phyloP scores from a whole-genome alignment of 2,329 filamentous ascomycete species.

The Triangularia setosa region DNA sequence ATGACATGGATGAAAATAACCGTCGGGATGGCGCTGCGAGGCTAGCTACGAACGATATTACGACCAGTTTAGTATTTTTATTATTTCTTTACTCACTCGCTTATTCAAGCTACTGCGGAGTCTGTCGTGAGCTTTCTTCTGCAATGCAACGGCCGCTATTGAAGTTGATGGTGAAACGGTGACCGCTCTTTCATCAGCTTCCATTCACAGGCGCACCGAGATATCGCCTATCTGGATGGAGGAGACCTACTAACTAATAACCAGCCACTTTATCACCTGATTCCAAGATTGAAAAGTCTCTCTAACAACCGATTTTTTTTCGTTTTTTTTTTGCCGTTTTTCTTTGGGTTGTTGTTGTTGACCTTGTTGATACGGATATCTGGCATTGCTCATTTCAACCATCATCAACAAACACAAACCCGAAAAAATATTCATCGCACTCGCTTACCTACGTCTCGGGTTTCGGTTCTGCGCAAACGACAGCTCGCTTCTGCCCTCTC shows the following conservation, averaged over 20 bases:
- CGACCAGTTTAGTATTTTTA: not conserved
- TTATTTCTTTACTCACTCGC: not conserved
- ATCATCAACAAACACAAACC: not conserved
- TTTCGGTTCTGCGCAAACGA: not conserved
- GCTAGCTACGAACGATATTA: not conserved
- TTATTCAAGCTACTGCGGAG: not conserved
- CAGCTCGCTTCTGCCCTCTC: not conserved
- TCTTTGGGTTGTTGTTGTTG: too few species aligned
- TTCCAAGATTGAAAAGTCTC: not conserved
- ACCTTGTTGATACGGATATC: not conserved
- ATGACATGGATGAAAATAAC: constrained; percentile 6
- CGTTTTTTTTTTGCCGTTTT: too few species aligned
- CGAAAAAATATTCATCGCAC: not conserved
- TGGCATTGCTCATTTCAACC: not conserved
- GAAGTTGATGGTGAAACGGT: not conserved
- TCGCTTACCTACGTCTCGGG: not conserved
- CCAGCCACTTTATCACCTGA: not conserved
- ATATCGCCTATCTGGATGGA: not conserved
- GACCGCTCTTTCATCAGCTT: not conserved
- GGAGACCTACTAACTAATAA: not conserved
- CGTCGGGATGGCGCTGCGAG: constrained; percentile 5
- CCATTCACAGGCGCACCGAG: not conserved
- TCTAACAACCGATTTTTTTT: not conserved
- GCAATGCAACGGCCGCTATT: not conserved
- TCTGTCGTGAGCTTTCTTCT: not conserved